Base-by-base conservation (phyloP, 192 early-diverging fungal genomes). In the Coemansia reversa region DNA sequence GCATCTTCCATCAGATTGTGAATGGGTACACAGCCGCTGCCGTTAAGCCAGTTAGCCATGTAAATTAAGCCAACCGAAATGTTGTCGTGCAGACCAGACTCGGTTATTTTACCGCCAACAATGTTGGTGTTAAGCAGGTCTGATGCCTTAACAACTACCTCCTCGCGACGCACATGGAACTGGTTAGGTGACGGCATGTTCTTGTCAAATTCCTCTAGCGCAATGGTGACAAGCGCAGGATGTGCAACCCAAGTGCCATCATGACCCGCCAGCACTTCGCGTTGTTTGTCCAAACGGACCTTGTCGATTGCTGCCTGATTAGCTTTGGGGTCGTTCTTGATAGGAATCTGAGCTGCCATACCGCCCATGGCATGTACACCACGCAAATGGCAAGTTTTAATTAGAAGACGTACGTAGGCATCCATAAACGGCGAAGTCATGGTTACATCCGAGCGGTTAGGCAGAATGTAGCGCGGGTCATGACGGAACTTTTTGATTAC, bases 321-420 rank as follows among this genome's bases (percentile, higher is more conserved):
- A 50, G 94, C 94, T 45, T 85, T 76, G 55, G 83, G 64, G 75
- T 98, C 88, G 85, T 92, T 89, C 87, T 95, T 95, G 88, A 98
- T 96, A 58, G 96, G 96, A 75, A 98, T 98, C 81, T 94, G 92
- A 50, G 96, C 96, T 29, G 96, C 94, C 96, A 98, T 98, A 33
- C 96, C 96, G 69, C 96, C 96, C 96, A 98, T 98, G 35, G 96
- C 96, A 70, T 98, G 96, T 18, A 98, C 96, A 55, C 96, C 94
- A 63, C 96, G 92, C 85, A 88, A 89, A 84, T 98, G 96, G 78
- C 96, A 98, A 20, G 96, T 98, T 86, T 97, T 91, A 83, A 98
- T 97, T 60, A 98, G 84, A 62, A 98, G 84, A 18, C 93, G 90
- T 58, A 98, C 96, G 75, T 98, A 98, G 35, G 96, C 89, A 79